A percentile compares a stretch with the other conserved stretches of the same genome.
These are phyloP conservation scores for Brassica napus DNA, from an alignment of 345 rosid species.

Conservation along the genomic window DNA sequence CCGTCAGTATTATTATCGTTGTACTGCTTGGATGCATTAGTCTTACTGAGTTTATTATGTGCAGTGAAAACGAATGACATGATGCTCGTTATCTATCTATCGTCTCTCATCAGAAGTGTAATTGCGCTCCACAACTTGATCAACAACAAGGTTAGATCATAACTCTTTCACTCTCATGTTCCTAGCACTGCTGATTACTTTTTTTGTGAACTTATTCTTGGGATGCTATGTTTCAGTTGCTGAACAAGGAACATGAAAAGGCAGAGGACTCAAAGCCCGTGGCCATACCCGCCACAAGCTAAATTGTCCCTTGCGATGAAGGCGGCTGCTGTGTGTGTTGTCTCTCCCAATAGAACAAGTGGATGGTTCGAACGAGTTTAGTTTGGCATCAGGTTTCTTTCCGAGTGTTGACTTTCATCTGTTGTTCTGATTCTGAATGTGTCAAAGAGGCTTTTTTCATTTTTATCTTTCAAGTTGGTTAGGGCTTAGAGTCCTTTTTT, in stretches of 20 bases:
- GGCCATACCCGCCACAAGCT: slow-evolving; percentile 46
- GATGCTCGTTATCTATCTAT: slow-evolving; percentile 84
- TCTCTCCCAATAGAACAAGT: background rate
- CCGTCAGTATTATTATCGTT: background rate
- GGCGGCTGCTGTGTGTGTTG: slow-evolving; percentile 25
- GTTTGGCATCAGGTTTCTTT: background rate
- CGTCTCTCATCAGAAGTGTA: slow-evolving; percentile 78
- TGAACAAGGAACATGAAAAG: slow-evolving; percentile 89
- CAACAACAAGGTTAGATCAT: slow-evolving; percentile 72
- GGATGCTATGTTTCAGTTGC: slow-evolving; percentile 53
- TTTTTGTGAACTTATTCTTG: background rate
- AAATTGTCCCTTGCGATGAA: background rate
- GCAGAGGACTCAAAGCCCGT: slow-evolving; percentile 77
- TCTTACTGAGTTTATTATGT: slow-evolving; percentile 13
- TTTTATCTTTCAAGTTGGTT: slow-evolving; percentile 20
- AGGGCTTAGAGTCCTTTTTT: slow-evolving; percentile 1
- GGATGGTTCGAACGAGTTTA: background rate
- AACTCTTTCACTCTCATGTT: slow-evolving; percentile 3
- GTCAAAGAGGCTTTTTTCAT: background rate
- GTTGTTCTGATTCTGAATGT: background rate
- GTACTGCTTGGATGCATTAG: slow-evolving; percentile 4
- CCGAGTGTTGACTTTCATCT: background rate
- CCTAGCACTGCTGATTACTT: background rate
- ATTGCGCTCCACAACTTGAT: slow-evolving; percentile 95
- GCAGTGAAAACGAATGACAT: slow-evolving; percentile 91